Base-by-base conservation (phyloP, 331 rosid genomes). In the Cydonia oblonga region DNA sequence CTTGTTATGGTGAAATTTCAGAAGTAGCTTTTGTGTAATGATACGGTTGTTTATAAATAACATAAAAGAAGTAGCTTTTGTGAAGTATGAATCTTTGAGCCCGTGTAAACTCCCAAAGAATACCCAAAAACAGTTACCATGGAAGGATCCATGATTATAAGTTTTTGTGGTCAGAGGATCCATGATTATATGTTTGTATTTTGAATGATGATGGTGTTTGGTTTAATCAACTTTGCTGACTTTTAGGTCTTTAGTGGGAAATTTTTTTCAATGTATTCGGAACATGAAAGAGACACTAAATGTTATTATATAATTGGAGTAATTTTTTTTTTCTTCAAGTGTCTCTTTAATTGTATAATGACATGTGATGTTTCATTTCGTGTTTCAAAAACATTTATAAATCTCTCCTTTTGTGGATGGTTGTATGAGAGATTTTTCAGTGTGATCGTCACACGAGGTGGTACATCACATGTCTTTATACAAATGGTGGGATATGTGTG, bases 261-360 rank as follows among this genome's bases (percentile, higher is more conserved):
- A 0, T 0, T 9, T 2, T 9, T 35, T 35, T 35, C 42, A 33
- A 0, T 2, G 38, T 33, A 33, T 33, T 33, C 10, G 1, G 3
- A 33, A 7, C 0, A 33, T 1, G 0, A 0, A 0, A 2, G 0
- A 1, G 3, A 33, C 38, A 33, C 0, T 1, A 33, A 0, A 33
- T 33, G 9, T 33, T 33, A 33, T 33, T 33, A 33, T 33, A 33
- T 0, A 33, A 33, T 33, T 33, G 3, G 10, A 2, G 38, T 0
- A 32, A 7, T 29, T 7, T 6, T 32, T 32, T 32, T 32, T 33
- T 33, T 7, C 7, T 33, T 33, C 10, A 33, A 33, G 38, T 7
- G 3, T 0, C 10, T 9, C 10, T 33, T 1, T 33, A 33, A 33
- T 33, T 33, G 0, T 1, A 33, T 33, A 33, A 33, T 33, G 10